Conservation (phyloP, 2,329 filamentous ascomycete genomes). For the Fusarium bactridioides region DNA sequence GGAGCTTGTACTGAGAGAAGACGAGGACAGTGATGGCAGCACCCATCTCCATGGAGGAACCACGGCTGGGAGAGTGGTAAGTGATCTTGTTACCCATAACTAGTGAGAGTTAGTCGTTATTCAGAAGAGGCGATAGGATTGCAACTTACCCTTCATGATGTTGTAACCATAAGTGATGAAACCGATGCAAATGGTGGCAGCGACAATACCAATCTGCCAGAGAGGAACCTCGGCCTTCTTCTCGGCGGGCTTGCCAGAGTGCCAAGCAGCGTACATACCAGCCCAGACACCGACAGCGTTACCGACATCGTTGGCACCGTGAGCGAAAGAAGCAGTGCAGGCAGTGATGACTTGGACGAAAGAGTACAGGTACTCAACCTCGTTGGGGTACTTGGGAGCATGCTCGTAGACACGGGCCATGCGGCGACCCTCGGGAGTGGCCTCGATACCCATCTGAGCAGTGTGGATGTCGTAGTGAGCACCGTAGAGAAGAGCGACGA, state of each 20-base stretch:
- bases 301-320: slow-evolving; percentile 80
- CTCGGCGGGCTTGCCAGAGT: slow-evolving; percentile 65
- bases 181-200: slow-evolving; percentile 69
- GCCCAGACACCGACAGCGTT: slow-evolving; percentile 76
- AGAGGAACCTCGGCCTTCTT: slow-evolving; percentile 72
- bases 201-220: slow-evolving; percentile 79
- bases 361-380: slow-evolving; percentile 75
- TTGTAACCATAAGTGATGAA: slow-evolving; percentile 82
- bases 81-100: slow-evolving; percentile 86
- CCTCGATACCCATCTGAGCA: slow-evolving; percentile 73
- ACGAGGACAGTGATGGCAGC: slow-evolving; percentile 79
- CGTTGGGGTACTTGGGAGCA: slow-evolving; percentile 73
- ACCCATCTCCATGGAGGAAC: slow-evolving; percentile 81
- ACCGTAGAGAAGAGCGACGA: slow-evolving; percentile 73
- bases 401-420: slow-evolving; percentile 67
- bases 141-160: slow-evolving; percentile 76
- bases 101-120: slow-evolving; percentile 42
- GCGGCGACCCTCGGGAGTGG: slow-evolving; percentile 76
- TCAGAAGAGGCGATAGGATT: neutral
- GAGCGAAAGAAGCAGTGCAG: slow-evolving; percentile 76
- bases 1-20: slow-evolving; percentile 78
- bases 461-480: slow-evolving; percentile 84
- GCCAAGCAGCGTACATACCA: slow-evolving; percentile 74
- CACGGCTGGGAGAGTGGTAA: slow-evolving; percentile 66
- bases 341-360: slow-evolving; percentile 73